Conservation (phyloP, 768 basidiomycete species). For the Sarcodon sp. region DNA sequence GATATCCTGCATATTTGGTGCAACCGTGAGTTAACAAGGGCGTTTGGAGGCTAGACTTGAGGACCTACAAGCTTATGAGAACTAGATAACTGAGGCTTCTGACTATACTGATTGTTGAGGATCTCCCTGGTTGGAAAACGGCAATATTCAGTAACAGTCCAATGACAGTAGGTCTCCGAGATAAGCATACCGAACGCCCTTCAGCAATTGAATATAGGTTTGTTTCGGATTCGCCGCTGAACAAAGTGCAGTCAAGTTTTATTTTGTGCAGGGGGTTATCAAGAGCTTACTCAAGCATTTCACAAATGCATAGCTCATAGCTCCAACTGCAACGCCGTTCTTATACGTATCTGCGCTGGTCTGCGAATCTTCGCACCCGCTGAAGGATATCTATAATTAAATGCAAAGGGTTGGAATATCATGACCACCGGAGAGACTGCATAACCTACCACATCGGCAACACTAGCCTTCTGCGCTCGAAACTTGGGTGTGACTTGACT, state of each 20-base stretch:
- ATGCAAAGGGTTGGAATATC: neutral
- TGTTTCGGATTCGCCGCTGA: constrained; percentile 36
- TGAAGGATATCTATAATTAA: constrained; percentile 59
- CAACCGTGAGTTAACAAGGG: neutral
- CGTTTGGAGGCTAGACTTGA: neutral
- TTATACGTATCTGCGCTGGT: constrained; percentile 73
- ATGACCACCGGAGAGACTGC: neutral
- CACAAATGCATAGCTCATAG: constrained; percentile 45
- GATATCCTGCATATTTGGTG: neutral
- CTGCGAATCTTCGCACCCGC: constrained; percentile 70
- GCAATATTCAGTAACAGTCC: neutral
- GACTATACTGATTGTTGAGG: constrained; percentile 45
- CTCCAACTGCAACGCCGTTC: constrained; percentile 54
- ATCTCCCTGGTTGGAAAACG: constrained; percentile 25
- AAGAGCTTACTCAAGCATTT: constrained; percentile 31
- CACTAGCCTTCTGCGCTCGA: constrained; percentile 38
- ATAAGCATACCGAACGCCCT: constrained; percentile 30
- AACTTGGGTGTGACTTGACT: constrained; percentile 13
- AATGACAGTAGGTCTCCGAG: neutral
- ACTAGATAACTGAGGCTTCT: constrained; percentile 64
- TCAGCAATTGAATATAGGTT: constrained; percentile 46
- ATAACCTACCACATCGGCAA: constrained; percentile 71
- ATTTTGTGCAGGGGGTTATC: constrained; percentile 6
- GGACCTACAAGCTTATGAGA: constrained; percentile 50
- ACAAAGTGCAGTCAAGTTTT: neutral